Evolutionary conservation across 1,284 basidiomycete genomes (phyloP).

Genomic region (Pseudozyma tsukubaensis): DNA sequence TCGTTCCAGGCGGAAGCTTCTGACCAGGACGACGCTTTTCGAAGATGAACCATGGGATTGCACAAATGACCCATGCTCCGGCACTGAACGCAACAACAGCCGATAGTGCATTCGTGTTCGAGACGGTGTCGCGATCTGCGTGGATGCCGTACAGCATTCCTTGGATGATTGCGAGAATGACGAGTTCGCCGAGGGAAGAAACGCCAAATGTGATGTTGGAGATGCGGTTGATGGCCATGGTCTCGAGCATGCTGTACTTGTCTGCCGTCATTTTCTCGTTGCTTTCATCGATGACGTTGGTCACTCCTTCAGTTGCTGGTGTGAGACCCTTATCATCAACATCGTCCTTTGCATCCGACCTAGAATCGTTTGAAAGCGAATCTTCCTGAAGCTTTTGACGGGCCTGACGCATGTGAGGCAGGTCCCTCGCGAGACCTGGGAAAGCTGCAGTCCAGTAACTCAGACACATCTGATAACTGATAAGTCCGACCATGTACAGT

Average conservation of each 20-base stretch:
- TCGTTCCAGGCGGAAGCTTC: slow-evolving; percentile 75
- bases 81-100: slow-evolving; percentile 22
- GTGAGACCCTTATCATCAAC: slow-evolving; percentile 18
- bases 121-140: slow-evolving; percentile 38
- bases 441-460: slow-evolving; percentile 86
- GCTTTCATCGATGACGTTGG: not conserved
- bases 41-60: slow-evolving; percentile 79
- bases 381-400: slow-evolving; percentile 74
- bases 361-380: not conserved
- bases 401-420: slow-evolving; percentile 76
- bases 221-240: slow-evolving; percentile 83
- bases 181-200: slow-evolving; percentile 81
- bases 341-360: slow-evolving; percentile 2
- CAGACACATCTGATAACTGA: slow-evolving; percentile 81
- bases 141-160: slow-evolving; percentile 80
- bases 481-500: slow-evolving; percentile 83
- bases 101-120: slow-evolving; percentile 73
- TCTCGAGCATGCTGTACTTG: slow-evolving; percentile 80
- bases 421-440: slow-evolving; percentile 83
- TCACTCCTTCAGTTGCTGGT: slow-evolving; percentile 12
- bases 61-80: slow-evolving; percentile 76
- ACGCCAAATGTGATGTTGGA: slow-evolving; percentile 83
- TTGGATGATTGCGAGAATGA: slow-evolving; percentile 80
- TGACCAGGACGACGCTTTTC: slow-evolving; percentile 64
- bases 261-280: slow-evolving; percentile 69